phyloP scores from a whole-genome alignment of 129 eudicot genomes.

The Glebionis coronaria region DNA sequence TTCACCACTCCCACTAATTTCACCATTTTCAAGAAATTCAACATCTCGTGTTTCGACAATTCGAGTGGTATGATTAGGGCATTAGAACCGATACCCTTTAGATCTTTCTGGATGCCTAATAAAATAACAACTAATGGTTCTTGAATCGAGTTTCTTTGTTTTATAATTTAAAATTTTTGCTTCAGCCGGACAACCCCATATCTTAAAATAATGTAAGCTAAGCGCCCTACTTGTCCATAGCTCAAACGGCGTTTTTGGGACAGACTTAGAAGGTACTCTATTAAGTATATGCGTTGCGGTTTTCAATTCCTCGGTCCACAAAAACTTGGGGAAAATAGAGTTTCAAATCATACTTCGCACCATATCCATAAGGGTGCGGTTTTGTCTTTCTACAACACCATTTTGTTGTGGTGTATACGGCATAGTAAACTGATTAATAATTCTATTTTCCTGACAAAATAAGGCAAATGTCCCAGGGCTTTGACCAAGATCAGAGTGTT shows the following conservation, averaged over 20 bases:
- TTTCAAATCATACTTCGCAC: too few relatives aligned
- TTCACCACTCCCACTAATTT: not conserved
- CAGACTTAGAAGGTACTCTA: not conserved
- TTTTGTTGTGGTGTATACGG: not conserved
- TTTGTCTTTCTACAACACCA: constrained; percentile 1
- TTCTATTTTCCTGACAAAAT: not conserved
- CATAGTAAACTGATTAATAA: not conserved
- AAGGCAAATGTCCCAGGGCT: not conserved
- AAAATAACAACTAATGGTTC: not conserved
- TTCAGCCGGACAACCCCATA: too few relatives aligned
- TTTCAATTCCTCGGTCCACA: constrained; percentile 1
- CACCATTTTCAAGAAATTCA: not conserved
- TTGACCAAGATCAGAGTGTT: not conserved
- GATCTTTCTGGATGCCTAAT: not conserved
- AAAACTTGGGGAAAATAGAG: not conserved
- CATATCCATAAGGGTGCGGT: not conserved
- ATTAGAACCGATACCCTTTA: not conserved
- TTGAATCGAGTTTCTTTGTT: not conserved
- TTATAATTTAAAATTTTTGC: too few relatives aligned
- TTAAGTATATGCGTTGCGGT: not conserved
- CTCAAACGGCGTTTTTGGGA: not conserved
- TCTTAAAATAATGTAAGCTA: not conserved
- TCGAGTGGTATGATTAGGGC: not conserved
- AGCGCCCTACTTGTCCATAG: not conserved
- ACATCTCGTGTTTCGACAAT: too few relatives aligned